A percentile compares a stretch with the other conserved stretches of the same genome.
phyloP scores from a whole-genome alignment of 73 alveolate genomes.

The Uronychia setigera region DNA sequence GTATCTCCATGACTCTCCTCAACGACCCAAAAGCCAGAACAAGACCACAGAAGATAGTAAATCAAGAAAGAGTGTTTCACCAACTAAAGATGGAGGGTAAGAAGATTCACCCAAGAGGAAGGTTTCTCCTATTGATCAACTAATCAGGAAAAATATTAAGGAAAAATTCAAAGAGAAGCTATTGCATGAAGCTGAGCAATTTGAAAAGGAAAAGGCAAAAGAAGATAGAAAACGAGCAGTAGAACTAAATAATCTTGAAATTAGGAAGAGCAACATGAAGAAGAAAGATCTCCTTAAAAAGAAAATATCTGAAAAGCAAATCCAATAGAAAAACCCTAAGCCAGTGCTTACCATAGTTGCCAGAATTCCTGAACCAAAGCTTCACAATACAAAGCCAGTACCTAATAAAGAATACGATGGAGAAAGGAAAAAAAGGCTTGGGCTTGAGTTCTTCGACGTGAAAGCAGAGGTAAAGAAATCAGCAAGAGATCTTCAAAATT shows the following conservation, averaged over 20 bases:
- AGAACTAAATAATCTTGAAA: neutral
- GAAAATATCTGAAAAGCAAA: neutral
- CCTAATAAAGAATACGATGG: neutral
- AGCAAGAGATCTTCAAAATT: too few species aligned
- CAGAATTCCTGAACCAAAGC: neutral
- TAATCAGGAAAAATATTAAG: too few species aligned
- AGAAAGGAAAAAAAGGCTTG: neutral
- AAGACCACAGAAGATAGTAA: neutral
- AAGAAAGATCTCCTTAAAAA: neutral
- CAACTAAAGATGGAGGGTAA: neutral
- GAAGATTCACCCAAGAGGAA: neutral
- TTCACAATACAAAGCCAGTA: neutral
- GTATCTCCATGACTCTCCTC: too few species aligned
- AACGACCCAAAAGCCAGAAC: neutral
- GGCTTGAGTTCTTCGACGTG: constrained; percentile 1
- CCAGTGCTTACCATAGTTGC: neutral
- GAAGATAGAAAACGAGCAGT: neutral
- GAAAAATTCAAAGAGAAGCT: neutral
- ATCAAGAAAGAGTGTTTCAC: neutral
- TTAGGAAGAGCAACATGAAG: neutral
- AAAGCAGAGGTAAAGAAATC: neutral
- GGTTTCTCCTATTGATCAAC: neutral
- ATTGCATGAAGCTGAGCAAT: neutral
- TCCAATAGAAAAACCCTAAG: neutral
- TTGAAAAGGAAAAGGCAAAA: neutral